Evolutionary conservation across 495 filamentous ascomycete genomes (phyloP).

Genomic region (Penicillium ucsense): DNA sequence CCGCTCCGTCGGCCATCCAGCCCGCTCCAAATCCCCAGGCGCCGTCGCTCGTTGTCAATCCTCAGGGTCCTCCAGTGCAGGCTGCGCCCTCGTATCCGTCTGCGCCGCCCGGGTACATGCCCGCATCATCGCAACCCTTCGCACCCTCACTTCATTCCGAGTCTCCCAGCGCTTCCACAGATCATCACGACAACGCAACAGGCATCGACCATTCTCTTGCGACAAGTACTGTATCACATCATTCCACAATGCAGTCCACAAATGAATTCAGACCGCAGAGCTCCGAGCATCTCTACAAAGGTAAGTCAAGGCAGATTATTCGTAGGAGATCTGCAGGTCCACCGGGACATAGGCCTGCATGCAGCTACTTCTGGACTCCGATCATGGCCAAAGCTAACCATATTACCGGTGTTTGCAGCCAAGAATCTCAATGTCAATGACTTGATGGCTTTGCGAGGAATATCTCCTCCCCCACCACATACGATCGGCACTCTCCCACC

Average conservation of each 20-base stretch:
- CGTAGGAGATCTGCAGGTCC: neutral
- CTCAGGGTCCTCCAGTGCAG: slow-evolving; percentile 30
- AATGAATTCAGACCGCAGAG: slow-evolving; percentile 13
- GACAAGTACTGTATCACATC: slow-evolving; percentile 16
- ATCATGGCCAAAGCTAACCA: slow-evolving; percentile 5
- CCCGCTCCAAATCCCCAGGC: slow-evolving; percentile 51
- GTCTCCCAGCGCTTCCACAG: slow-evolving; percentile 38
- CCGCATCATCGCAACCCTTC: slow-evolving; percentile 53
- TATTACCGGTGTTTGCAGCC: slow-evolving; percentile 28
- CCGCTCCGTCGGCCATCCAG: slow-evolving; percentile 63
- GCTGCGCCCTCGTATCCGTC: slow-evolving; percentile 29
- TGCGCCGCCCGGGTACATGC: slow-evolving; percentile 48
- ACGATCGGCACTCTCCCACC: slow-evolving; percentile 44
- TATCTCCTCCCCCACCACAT: slow-evolving; percentile 49
- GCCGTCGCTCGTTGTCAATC: slow-evolving; percentile 37
- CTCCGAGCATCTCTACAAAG: slow-evolving; percentile 29
- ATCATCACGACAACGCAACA: slow-evolving; percentile 51
- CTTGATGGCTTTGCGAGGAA: slow-evolving; percentile 57
- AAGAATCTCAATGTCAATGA: slow-evolving; percentile 68
- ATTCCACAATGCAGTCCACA: slow-evolving; percentile 30
- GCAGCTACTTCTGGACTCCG: too few relatives aligned
- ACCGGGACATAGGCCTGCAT: too few relatives aligned
- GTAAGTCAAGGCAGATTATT: slow-evolving; percentile 13
- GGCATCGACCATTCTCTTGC: slow-evolving; percentile 72
- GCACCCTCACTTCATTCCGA: slow-evolving; percentile 37